Percentiles rank a stretch among this genome's conserved stretches.
These are phyloP conservation scores for Ceratopteris richardii DNA, from an alignment of 75 land plant species.

Conservation along the genomic window DNA sequence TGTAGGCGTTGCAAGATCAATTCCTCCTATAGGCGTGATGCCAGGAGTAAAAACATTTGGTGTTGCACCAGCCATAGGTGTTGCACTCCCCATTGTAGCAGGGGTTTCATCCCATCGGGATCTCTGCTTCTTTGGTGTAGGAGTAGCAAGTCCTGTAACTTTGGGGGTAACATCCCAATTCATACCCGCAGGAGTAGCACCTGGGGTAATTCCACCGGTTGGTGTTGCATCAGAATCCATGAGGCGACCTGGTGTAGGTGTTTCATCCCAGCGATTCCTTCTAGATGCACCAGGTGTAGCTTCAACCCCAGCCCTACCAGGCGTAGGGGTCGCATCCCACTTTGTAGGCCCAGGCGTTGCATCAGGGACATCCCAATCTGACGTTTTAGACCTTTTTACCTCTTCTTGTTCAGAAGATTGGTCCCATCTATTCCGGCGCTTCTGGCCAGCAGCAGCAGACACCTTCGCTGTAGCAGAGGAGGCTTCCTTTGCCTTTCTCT, in stretches of 20 bases:
- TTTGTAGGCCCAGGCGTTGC: conserved; percentile 78
- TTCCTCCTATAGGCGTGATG: conserved; percentile 84
- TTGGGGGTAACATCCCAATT: conserved; percentile 98
- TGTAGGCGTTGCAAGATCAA: conserved; percentile 88
- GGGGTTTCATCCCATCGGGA: conserved; percentile 99
- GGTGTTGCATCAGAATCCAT: conserved; percentile 77
- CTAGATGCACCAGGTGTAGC: conserved; percentile 66
- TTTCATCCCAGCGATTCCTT: conserved; percentile 96
- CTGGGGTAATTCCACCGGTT: conserved; percentile 72
- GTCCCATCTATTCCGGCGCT: conserved; percentile 97
- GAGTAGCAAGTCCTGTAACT: conserved; percentile 67
- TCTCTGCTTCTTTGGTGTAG: conserved; percentile 89
- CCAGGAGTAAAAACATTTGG: conserved; percentile 83
- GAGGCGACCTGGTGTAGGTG: conserved; percentile 79
- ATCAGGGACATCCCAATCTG: conserved; percentile 94
- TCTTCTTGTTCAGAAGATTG: conserved; percentile 55
- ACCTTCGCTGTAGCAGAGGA: conserved; percentile 19
- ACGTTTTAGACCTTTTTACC: conserved; percentile 49
- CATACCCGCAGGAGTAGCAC: conserved; percentile 96
- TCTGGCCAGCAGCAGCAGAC: conserved; percentile 30
- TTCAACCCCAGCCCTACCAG: conserved; percentile 66
- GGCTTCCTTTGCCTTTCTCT: conserved; percentile 32
- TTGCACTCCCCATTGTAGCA: conserved; percentile 84
- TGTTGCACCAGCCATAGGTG: conserved; percentile 71
- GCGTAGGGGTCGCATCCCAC: conserved; percentile 98